phyloP scores from a whole-genome alignment of 2,329 filamentous ascomycete species.

The Trichoderma endophyticum region DNA sequence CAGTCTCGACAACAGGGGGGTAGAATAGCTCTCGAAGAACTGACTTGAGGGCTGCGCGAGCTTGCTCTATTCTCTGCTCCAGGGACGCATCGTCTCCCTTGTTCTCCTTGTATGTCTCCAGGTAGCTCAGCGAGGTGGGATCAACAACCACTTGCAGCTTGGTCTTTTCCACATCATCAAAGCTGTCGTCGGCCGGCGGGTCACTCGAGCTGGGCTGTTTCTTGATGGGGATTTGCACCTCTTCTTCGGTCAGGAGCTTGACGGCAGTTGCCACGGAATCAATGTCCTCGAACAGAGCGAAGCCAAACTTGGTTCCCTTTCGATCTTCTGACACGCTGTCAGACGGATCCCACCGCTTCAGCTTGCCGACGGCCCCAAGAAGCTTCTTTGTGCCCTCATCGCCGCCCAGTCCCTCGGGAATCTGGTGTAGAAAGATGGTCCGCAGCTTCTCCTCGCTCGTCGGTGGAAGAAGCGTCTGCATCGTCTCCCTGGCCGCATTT shows the following conservation, averaged over 20 bases:
- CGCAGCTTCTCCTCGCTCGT: slow-evolving; percentile 87
- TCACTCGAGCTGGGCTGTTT: slow-evolving; percentile 58
- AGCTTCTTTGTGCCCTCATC: slow-evolving; percentile 79
- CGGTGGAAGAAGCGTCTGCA: slow-evolving; percentile 73
- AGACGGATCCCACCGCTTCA: slow-evolving; percentile 82
- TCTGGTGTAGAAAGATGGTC: slow-evolving; percentile 84
- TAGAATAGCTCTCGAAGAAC: slow-evolving; percentile 71
- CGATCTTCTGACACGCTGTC: slow-evolving; percentile 60
- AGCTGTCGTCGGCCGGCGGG: slow-evolving; percentile 40
- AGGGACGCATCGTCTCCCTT: slow-evolving; percentile 61
- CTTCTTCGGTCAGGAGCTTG: slow-evolving; percentile 76
- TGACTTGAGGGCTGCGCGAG: slow-evolving; percentile 63
- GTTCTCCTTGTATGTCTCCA: slow-evolving; percentile 74
- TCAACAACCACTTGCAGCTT: slow-evolving; percentile 75
- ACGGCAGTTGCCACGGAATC: slow-evolving; percentile 83
- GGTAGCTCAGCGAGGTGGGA: slow-evolving; percentile 75
- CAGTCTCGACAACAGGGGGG: slow-evolving; percentile 47
- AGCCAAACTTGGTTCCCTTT: slow-evolving; percentile 85
- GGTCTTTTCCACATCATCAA: slow-evolving; percentile 62
- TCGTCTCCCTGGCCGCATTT: slow-evolving; percentile 62
- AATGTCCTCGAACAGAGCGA: slow-evolving; percentile 90
- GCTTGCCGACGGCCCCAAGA: slow-evolving; percentile 69
- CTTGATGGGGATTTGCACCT: slow-evolving; percentile 78
- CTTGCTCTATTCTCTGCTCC: slow-evolving; percentile 67
- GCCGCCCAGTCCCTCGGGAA: slow-evolving; percentile 73